Conservation (phyloP, 208 protist genomes). For the Phytomonas francai region DNA sequence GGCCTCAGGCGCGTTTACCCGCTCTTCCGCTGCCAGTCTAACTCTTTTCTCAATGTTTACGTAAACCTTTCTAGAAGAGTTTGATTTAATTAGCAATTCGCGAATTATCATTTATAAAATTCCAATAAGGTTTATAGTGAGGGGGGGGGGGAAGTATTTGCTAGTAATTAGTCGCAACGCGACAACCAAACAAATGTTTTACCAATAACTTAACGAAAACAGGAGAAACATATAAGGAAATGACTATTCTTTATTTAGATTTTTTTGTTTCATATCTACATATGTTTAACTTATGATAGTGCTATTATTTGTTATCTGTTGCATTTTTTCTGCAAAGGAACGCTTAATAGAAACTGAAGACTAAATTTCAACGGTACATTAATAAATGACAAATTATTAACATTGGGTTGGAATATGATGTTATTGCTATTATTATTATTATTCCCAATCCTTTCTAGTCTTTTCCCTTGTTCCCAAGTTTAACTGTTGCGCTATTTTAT, state of each 20-base stretch:
- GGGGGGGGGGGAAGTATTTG: neutral
- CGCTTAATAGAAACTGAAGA: neutral
- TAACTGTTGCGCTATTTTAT: constrained; percentile 5
- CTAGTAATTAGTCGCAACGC: neutral
- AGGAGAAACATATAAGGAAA: neutral
- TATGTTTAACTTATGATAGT: neutral
- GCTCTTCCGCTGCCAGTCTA: neutral
- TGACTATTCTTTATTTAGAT: neutral
- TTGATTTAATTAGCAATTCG: neutral
- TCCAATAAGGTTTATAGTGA: neutral
- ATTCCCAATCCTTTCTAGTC: constrained; percentile 12
- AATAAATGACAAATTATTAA: neutral
- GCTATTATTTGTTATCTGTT: neutral
- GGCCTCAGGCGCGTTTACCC: neutral
- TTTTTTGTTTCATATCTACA: constrained; percentile 6
- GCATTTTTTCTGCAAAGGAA: neutral
- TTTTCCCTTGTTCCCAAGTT: constrained; percentile 8
- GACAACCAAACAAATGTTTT: neutral
- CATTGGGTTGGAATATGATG: constrained; percentile 9
- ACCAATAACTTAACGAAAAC: neutral
- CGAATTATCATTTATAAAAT: neutral
- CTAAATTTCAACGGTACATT: neutral
- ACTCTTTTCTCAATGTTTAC: neutral
- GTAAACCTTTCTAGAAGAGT: neutral
- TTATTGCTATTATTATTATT: constrained; percentile 13